Base-by-base conservation (phyloP, 2,329 filamentous ascomycete genomes). In the Scedosporium dehoogii region DNA sequence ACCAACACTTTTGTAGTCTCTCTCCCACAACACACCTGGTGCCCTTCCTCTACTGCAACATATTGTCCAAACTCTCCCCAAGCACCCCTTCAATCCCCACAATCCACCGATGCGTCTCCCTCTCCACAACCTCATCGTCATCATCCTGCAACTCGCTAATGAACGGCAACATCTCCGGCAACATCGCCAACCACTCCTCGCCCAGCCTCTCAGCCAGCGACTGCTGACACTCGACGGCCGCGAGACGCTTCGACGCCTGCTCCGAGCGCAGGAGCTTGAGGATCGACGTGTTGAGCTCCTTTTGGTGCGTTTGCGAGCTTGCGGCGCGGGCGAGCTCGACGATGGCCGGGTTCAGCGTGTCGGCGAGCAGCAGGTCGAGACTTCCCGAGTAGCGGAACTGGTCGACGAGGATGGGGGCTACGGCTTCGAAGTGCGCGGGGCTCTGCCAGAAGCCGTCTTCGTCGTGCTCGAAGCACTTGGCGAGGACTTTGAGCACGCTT, bases 61-160 rank as follows among this genome's bases (percentile, higher is more conserved):
- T 97, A 60, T 87, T 86, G 74, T 96, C 91, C 71, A 97, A 76
- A 69, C 88, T 92, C 81, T 97, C 93, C 4, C 94, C 94, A 60
- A 97, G 76, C 33, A 96, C 88, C 57, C 84, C 87, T 76, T 97
- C 93, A 71, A 99, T 96, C 75, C 87, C 86, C 71, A 88, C 84
- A 68, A 97, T 94, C 93, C 94, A 97, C 69, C 85, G 81, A 71
- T 92, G 84, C 44, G 92, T 93, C 78, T 96, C 92, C 70, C 86
- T 81, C 78, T 99, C 94, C 25, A 99, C 93, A 29, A 83, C 81
- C 76, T 97, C 94, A 71, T 97, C 92, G 68, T 97, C 94, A 72
- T 99, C 94, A 72, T 99, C 94, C 76, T 96, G 89, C 70, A 96
- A 74, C 78, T 99, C 94, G 70, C 91, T 96, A 69, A 99, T 96